Base-by-base conservation (phyloP, 2,329 filamentous ascomycete genomes). In the Graphilbum fragrans region DNA sequence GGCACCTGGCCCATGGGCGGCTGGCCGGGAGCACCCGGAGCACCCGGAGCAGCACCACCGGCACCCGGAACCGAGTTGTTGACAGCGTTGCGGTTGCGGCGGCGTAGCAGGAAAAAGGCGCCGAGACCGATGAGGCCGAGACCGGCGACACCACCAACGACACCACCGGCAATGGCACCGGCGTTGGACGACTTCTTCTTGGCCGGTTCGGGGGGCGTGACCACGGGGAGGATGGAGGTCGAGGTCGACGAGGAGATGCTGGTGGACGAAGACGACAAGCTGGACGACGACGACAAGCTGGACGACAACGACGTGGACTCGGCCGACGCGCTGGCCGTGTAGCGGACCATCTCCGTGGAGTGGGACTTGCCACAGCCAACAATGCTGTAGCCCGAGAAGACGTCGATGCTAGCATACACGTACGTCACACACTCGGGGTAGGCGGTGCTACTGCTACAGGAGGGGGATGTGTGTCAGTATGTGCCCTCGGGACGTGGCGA, bases 371-470 rank as follows among this genome's bases (percentile, higher is more conserved):
- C 55, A 39, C 58, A 62, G 11, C 51, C 54, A 12, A 53, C 47
- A 9, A 60, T 44, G 5, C 48, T 57, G 43, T 57, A 62, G 34
- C 52, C 52, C 2, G n/a, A 38, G 32, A 53, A 47, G 12, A 6
- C 3, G 7, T 22, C 16, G 37, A 19, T 14, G 36, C 53, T 52
- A 3, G 46, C 45, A 43, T 58, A 62, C 14, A 51, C 34, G 44
- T 59, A 50, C 2, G 54, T 59, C 25, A 52, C 41, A 46, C 58
- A 62, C 41, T 55, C 42, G 2, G 55, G 53, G 31, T 46, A 54
- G 0, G 41, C 18, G 1, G 45, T 36, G 18, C 49, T 35, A 16
- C 50, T 47, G 46, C 56, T 57, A 43, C 25, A 38, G 7, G 5
- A 3, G 29, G 17, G 10, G 36, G 21, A 5, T 38, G 12, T 14